Percentiles rank a stretch among this genome's conserved stretches.
Conservation (phyloP, 805 yeast genomes). For the Candida palmyrensis region DNA sequence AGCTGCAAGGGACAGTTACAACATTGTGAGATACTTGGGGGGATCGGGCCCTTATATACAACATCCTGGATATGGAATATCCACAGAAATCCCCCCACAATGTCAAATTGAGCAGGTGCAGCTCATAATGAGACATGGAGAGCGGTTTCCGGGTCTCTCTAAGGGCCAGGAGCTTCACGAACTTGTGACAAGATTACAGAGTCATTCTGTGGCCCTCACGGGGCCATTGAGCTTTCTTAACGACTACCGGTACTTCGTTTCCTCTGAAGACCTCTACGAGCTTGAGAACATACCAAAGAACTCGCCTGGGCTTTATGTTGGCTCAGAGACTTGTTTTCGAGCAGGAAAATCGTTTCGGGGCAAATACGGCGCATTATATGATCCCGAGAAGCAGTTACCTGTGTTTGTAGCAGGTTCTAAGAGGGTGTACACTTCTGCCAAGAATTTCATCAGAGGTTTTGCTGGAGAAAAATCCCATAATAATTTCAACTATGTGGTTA, state of each 20-base stretch:
- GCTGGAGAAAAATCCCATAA: slow-evolving; percentile 37
- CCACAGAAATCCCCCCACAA: slow-evolving; percentile 38
- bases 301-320: slow-evolving; percentile 44
- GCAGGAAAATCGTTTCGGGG: slow-evolving; percentile 47
- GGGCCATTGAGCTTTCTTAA: slow-evolving; percentile 54
- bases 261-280: slow-evolving; percentile 35
- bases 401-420: slow-evolving; percentile 52
- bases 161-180: slow-evolving; percentile 25
- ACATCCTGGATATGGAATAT: slow-evolving; percentile 46
- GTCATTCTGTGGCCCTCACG: slow-evolving; percentile 23
- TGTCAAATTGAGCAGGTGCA: slow-evolving; percentile 61
- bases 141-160: slow-evolving; percentile 55
- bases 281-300: slow-evolving; percentile 47
- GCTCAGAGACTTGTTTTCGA: slow-evolving; percentile 42
- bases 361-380: slow-evolving; percentile 45
- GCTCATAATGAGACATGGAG: slow-evolving; percentile 70
- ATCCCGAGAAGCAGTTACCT: slow-evolving; percentile 32
- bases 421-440: slow-evolving; percentile 52
- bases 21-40: slow-evolving; percentile 44
- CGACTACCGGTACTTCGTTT: slow-evolving; percentile 47
- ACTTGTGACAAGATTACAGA: slow-evolving; percentile 19
- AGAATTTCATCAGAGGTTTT: slow-evolving; percentile 56
- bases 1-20: slow-evolving; percentile 36
- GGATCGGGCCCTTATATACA: slow-evolving; percentile 50
- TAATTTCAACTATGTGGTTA: slow-evolving; percentile 28